These are phyloP conservation scores for Arthrobotrys entomopaga DNA, from an alignment of 2,329 filamentous ascomycete genomes.

Conservation along the genomic window DNA sequence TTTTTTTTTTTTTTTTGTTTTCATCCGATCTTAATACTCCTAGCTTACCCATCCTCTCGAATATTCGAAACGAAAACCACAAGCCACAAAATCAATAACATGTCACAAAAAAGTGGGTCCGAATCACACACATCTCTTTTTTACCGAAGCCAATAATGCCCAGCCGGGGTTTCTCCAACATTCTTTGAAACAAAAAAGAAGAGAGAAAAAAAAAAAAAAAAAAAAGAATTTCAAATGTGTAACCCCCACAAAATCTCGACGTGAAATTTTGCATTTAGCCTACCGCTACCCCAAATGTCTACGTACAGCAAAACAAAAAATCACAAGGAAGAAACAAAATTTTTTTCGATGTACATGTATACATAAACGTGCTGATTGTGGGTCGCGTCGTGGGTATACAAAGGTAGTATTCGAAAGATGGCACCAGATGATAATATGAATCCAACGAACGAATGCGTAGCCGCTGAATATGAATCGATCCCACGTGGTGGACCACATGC, in stretches of 20 bases:
- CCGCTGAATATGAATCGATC: too few species aligned
- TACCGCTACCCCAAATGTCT: not conserved
- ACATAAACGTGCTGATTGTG: too few species aligned
- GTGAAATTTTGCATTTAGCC: not conserved
- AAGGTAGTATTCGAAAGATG: too few species aligned
- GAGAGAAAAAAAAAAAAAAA: not conserved
- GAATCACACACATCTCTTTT: not conserved
- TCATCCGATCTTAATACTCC: slow-evolving; percentile 10
- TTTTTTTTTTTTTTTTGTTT: too few species aligned
- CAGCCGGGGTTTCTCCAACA: slow-evolving; percentile 16
- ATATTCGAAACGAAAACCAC: slow-evolving; percentile 1
- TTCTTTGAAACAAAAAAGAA: not conserved
- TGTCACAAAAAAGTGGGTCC: slow-evolving; percentile 15
- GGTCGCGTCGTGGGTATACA: too few species aligned
- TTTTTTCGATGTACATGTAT: too few species aligned
- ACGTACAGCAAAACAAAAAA: too few species aligned
- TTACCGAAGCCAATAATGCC: slow-evolving; percentile 14
- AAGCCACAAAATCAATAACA: not conserved
- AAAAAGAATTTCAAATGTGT: slow-evolving; percentile 1
- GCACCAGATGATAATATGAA: too few species aligned
- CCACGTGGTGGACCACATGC: too few species aligned
- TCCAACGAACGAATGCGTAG: too few species aligned
- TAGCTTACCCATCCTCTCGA: slow-evolving; percentile 6
- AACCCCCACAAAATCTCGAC: not conserved
- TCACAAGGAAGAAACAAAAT: too few species aligned